phyloP scores from a whole-genome alignment of 2,329 filamentous ascomycete genomes.

The Aspergillus alliaceus region DNA sequence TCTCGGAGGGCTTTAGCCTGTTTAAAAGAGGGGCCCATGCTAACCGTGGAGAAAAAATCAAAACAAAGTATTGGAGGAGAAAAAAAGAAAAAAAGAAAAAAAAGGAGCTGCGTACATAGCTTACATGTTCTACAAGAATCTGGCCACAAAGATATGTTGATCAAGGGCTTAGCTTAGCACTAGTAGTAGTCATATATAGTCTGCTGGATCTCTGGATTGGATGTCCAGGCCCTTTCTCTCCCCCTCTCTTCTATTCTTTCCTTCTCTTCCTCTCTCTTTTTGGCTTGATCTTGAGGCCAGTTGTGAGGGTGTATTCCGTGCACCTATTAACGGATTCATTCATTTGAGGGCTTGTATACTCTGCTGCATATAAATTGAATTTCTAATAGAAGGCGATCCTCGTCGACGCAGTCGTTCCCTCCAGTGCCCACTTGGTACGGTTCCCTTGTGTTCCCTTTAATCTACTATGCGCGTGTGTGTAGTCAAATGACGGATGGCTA shows the following conservation, averaged over 20 bases:
- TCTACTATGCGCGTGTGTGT: background rate
- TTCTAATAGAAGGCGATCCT: background rate
- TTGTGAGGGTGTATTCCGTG: background rate
- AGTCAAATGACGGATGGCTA: constrained; percentile 4
- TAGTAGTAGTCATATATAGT: constrained; percentile 3
- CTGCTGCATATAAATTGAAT: background rate
- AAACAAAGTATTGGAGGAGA: background rate
- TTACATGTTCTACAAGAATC: constrained; percentile 1
- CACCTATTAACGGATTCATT: background rate
- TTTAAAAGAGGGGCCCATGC: background rate
- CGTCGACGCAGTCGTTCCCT: background rate
- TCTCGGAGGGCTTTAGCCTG: background rate
- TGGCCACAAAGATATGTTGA: constrained; percentile 10
- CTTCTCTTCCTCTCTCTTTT: constrained; percentile 9
- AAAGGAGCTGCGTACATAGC: background rate
- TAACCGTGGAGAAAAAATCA: background rate
- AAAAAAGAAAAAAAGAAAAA: background rate
- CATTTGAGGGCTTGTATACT: background rate
- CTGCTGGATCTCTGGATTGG: background rate
- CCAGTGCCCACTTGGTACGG: background rate
- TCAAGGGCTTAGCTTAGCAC: constrained; percentile 1
- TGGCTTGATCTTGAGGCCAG: background rate
- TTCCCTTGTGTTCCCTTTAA: background rate
- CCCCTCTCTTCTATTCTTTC: constrained; percentile 4
- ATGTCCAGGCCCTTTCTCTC: background rate